Conservation (phyloP, 2,329 filamentous ascomycete genomes). For the Monilinia laxa region DNA sequence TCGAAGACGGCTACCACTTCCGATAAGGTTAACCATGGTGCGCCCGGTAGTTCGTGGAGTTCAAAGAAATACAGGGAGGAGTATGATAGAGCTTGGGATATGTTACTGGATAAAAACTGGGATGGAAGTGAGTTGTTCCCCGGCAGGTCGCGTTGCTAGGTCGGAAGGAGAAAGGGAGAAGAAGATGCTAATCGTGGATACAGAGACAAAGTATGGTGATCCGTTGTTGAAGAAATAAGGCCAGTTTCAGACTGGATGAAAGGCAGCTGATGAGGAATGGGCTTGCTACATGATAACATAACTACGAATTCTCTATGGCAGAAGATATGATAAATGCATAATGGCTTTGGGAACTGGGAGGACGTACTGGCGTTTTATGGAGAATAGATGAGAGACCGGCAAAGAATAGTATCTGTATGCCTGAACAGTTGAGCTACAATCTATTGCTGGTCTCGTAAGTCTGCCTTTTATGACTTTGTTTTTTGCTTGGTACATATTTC, state of each 20-base stretch:
- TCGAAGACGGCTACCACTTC: conserved; percentile 19
- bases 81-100: conserved; percentile 49
- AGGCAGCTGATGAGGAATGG: not conserved
- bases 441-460: not conserved
- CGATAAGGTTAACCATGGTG: conserved; percentile 37
- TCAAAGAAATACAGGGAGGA: conserved; percentile 59
- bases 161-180: not conserved
- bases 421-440: not conserved
- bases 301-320: not conserved
- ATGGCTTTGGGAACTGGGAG: conserved; percentile 6
- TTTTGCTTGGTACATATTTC: not conserved
- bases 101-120: conserved; percentile 53
- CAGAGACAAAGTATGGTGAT: conserved; percentile 21
- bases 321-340: conserved; percentile 7
- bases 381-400: not conserved
- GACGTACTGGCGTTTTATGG: conserved; percentile 11
- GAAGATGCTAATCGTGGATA: conserved; percentile 5
- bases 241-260: not conserved
- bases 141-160: not conserved
- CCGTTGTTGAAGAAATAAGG: conserved; percentile 3
- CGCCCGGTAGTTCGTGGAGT: conserved; percentile 53
- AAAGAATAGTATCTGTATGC: not conserved
- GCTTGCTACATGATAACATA: not conserved
- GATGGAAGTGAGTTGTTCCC: conserved; percentile 44
- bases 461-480: not conserved